Conservation (phyloP, 306 rosid genomes). For the Lablab purpureus region DNA sequence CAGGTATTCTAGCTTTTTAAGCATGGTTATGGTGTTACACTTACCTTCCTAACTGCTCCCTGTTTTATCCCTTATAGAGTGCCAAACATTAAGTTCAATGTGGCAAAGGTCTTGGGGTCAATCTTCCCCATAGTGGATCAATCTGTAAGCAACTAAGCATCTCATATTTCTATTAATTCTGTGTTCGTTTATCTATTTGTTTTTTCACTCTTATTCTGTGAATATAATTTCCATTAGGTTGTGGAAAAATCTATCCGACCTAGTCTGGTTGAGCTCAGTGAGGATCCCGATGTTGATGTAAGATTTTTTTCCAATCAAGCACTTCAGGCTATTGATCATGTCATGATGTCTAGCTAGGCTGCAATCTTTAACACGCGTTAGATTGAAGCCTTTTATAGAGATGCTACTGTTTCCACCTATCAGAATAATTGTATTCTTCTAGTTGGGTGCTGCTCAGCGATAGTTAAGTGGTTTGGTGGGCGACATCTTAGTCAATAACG, state of each 20-base stretch:
- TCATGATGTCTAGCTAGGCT: conserved; percentile 78
- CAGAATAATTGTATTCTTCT: conserved; percentile 18
- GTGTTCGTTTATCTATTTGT: neutral
- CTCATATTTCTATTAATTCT: neutral
- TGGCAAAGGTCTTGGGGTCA: conserved; percentile 80
- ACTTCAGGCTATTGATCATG: conserved; percentile 70
- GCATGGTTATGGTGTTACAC: neutral
- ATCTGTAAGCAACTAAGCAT: conserved; percentile 59
- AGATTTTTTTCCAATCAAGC: conserved; percentile 79
- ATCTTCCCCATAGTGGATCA: conserved; percentile 81
- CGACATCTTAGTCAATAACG: conserved; percentile 19
- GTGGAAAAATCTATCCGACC: conserved; percentile 81
- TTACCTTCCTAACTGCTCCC: conserved; percentile 37
- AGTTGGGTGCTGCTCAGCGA: conserved; percentile 17
- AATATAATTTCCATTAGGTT: conserved; percentile 51
- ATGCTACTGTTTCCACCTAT: conserved; percentile 23
- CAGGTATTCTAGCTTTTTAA: conserved; percentile 55
- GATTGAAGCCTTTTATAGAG: conserved; percentile 17
- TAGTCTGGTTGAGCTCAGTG: conserved; percentile 72
- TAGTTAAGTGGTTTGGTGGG: conserved; percentile 20
- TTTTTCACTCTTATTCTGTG: conserved; percentile 2
- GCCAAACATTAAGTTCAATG: conserved; percentile 86
- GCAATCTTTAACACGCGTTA: conserved; percentile 32
- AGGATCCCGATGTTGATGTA: conserved; percentile 90
- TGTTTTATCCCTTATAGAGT: conserved; percentile 58